phyloP scores from a whole-genome alignment of 2,329 filamentous ascomycete genomes.

The Pseudopyrenochaeta lycopersici region DNA sequence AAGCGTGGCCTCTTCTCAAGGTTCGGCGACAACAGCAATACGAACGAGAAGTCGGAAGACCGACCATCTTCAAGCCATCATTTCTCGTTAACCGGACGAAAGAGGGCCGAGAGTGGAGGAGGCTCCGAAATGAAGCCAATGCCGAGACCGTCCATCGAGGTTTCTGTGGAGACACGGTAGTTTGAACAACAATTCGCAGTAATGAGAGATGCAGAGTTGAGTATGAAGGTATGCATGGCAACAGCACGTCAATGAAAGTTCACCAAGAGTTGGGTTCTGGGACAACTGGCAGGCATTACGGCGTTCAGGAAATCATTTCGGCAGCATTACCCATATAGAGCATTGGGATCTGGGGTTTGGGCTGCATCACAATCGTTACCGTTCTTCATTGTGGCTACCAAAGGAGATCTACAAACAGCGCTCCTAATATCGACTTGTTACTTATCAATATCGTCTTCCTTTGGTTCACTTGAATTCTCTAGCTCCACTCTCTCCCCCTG shows the following conservation, averaged over 20 bases:
- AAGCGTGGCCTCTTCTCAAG: slow-evolving; percentile 83
- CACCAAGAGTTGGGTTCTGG: background rate
- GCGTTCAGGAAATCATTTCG: slow-evolving; percentile 18
- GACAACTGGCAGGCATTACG: slow-evolving; percentile 8
- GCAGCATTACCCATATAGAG: slow-evolving; percentile 23
- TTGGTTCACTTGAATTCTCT: no score
- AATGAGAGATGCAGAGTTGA: slow-evolving; percentile 7
- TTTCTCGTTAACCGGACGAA: slow-evolving; percentile 76
- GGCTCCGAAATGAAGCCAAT: slow-evolving; percentile 78
- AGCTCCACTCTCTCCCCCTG: no score
- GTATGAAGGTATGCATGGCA: background rate
- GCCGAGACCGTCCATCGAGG: slow-evolving; percentile 48
- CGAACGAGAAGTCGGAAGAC: slow-evolving; percentile 45
- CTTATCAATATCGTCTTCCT: background rate
- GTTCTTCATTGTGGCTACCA: background rate
- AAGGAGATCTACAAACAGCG: background rate
- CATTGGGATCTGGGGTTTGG: slow-evolving; percentile 14
- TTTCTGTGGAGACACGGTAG: slow-evolving; percentile 36
- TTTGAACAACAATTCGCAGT: slow-evolving; percentile 1
- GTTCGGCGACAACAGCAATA: slow-evolving; percentile 69
- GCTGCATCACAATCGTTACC: slow-evolving; percentile 27
- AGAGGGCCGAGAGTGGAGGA: slow-evolving; percentile 72
- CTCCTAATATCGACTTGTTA: background rate
- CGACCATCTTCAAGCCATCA: slow-evolving; percentile 57
- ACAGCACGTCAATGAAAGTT: background rate